phyloP scores from a whole-genome alignment of 176 grass and related monocot species.

The Cenchrus purpureus region DNA sequence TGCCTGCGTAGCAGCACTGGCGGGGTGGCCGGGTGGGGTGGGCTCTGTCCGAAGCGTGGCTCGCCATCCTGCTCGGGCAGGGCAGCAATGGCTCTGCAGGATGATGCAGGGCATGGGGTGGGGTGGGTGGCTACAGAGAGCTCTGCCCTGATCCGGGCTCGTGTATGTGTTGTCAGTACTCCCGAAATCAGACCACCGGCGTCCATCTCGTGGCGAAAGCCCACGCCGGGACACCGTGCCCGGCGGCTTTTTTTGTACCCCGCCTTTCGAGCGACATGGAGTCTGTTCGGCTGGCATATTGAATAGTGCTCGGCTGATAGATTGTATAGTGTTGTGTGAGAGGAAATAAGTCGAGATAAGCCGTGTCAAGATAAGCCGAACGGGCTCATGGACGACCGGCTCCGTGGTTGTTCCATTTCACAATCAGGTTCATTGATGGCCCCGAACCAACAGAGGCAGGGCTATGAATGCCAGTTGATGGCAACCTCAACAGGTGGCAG shows the following conservation, averaged over 20 bases:
- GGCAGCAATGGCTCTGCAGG: not conserved
- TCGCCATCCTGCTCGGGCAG: conserved; percentile 4
- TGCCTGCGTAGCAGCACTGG: not conserved
- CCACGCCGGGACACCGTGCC: not conserved
- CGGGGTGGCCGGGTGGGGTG: not conserved
- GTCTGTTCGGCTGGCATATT: no score
- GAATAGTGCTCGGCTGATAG: no score
- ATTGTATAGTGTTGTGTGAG: no score
- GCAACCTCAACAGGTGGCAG: conserved; percentile 35
- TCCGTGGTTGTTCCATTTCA: not conserved
- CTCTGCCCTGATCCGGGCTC: not conserved
- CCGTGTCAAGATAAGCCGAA: no score
- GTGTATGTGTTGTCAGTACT: not conserved
- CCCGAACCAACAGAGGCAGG: not conserved
- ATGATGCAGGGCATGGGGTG: not conserved
- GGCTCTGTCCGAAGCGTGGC: not conserved
- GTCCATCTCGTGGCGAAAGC: not conserved
- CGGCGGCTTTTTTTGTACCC: not conserved
- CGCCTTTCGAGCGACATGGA: not conserved
- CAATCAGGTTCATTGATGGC: conserved; percentile 32
- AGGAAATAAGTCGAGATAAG: no score
- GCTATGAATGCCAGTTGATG: conserved; percentile 11
- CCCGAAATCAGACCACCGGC: not conserved
- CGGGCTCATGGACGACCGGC: not conserved
- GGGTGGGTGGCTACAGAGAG: not conserved